Evolutionary conservation across 2,329 filamentous ascomycete genomes (phyloP).

Genomic region (Pseudogymnoascus sp.): DNA sequence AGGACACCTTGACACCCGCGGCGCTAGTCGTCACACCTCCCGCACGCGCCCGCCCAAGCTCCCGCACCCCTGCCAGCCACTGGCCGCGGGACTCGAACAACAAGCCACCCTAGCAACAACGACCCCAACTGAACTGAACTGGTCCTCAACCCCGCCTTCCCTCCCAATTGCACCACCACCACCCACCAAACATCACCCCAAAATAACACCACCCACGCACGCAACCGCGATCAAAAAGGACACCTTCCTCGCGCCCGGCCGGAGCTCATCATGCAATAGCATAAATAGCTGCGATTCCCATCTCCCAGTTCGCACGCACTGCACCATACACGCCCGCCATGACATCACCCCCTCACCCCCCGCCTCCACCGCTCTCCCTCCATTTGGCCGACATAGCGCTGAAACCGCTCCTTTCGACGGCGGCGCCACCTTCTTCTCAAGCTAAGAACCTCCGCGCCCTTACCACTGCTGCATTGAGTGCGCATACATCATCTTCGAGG

Average conservation of each 20-base stretch:
- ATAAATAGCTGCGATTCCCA: background rate
- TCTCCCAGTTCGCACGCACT: background rate
- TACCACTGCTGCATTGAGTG: constrained; percentile 43
- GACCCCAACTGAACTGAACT: constrained; percentile 1
- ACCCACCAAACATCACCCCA: background rate
- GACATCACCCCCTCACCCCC: constrained; percentile 12
- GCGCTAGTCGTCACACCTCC: constrained; percentile 6
- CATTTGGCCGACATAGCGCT: constrained; percentile 49
- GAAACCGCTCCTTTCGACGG: constrained; percentile 44
- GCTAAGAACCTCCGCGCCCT: constrained; percentile 37
- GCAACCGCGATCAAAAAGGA: background rate
- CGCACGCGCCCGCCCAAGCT: constrained; percentile 2
- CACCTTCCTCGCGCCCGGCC: background rate
- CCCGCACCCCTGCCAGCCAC: constrained; percentile 5
- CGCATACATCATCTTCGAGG: constrained; percentile 43
- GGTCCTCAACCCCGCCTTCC: constrained; percentile 1
- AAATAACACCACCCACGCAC: constrained; percentile 4
- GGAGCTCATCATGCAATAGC: constrained; percentile 8
- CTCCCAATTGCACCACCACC: constrained; percentile 4
- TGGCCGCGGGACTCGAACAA: constrained; percentile 2
- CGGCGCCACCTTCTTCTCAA: constrained; percentile 22
- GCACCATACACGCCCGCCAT: background rate
- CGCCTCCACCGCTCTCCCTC: constrained; percentile 33
- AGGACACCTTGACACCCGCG: constrained; percentile 2
- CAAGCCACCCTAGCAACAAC: constrained; percentile 3